Evolutionary conservation across 208 protist species (phyloP), one percentile per base, ranked within the genome.

Genomic region (Acanthamoeba sp.): DNA sequence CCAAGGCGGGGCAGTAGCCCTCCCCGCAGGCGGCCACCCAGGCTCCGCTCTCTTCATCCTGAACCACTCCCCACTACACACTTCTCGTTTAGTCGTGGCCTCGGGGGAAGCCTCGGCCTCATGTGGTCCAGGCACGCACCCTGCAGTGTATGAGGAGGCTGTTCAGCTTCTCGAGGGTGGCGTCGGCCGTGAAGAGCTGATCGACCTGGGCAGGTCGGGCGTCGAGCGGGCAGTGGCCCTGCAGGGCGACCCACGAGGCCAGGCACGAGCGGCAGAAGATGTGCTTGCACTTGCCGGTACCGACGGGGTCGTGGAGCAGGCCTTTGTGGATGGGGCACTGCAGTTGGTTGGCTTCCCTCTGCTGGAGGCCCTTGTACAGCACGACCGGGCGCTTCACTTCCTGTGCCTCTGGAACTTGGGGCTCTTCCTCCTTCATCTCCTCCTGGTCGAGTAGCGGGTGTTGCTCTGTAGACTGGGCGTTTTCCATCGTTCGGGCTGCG

Each of bases 281-380:
- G 73, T 82, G 73, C 73, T 82, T 82, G 42, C 73, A 82, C 73
- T 82, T 82, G 38, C 73, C 73, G 6, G 73, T 52, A 38, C 42
- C 42, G 36, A 82, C 73, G 0, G 73, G 73, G 32, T 82, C 73
- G 73, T 82, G 73, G 18, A 82, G 18, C 38, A 82, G 73, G 6
- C 73, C 73, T 38, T 82, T 82, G 73, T 82, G 73, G 73, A 82
- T 82, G 27, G 32, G 36, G 73, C 73, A 82, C 42, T 82, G 73
- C 38, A 82, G 73, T 38, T 82, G 73, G 24, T 20, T 32, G 42
- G 73, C 73, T 50, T 82, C 73, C 38, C 38, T n/a, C 42, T 82
- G 73, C 22, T 42, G 73, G 38, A 82, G 10, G 32, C 38, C 73
- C 42, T 82, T 82, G 73, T 50, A 82, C 2, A 82, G 73, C 12